phyloP scores from a whole-genome alignment of 257 asterid genomes.

The Cruciata laevipes region DNA sequence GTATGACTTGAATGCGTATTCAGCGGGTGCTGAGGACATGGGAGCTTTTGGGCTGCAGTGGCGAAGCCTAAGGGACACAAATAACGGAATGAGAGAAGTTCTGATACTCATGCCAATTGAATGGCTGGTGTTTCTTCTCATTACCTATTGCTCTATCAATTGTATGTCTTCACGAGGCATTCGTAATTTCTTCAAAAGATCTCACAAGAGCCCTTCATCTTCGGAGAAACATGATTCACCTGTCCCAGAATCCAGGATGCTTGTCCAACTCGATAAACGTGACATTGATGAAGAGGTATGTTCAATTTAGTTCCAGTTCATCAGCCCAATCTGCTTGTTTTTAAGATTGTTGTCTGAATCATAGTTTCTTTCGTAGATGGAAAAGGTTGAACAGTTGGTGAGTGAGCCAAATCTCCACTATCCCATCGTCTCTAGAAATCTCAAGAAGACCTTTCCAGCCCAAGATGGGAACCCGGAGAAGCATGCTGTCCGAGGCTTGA shows the following conservation, averaged over 20 bases:
- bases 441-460: conserved; percentile 33
- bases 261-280: conserved; percentile 25
- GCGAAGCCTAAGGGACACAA: conserved; percentile 25
- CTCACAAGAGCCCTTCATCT: conserved; percentile 14
- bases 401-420: conserved; percentile 18
- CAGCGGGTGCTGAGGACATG: conserved; percentile 2
- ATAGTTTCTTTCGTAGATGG: conserved; percentile 12
- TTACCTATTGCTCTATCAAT: conserved; percentile 21
- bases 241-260: conserved; percentile 13
- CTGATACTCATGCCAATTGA: conserved; percentile 30
- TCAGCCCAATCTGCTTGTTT: background rate
- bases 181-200: conserved; percentile 14
- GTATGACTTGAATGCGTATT: conserved; percentile 22
- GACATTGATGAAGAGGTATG: conserved; percentile 36
- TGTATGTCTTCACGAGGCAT: conserved; percentile 18
- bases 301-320: background rate
- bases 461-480: conserved; percentile 39
- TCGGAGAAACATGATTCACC: conserved; percentile 11
- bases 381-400: conserved; percentile 31
- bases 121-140: conserved; percentile 29
- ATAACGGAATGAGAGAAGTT: conserved; percentile 33
- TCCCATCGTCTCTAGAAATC: conserved; percentile 28
- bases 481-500: conserved; percentile 32
- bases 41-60: conserved; percentile 36
- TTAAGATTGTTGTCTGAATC: background rate